Evolutionary conservation across 2,329 filamentous ascomycete species (phyloP).

Genomic region (Penicillium expansum): DNA sequence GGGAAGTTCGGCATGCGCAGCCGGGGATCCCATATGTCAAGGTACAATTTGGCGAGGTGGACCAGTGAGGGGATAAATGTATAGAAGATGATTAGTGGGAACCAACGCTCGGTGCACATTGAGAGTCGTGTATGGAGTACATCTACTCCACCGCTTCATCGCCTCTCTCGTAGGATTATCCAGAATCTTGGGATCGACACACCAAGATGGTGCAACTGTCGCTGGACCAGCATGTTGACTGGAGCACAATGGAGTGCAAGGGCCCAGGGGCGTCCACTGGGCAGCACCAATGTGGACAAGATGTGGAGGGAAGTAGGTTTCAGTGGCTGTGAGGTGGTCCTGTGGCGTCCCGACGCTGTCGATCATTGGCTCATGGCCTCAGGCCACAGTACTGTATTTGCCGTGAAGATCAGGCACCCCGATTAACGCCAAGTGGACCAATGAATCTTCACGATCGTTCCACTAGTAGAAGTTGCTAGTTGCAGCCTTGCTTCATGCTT

Average conservation of each 20-base stretch:
- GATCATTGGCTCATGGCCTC: constrained; percentile 1
- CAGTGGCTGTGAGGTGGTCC: background rate
- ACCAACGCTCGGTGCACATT: constrained; percentile 5
- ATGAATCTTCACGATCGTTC: background rate
- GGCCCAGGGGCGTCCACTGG: background rate
- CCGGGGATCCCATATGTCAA: constrained; percentile 13
- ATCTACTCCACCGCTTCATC: constrained; percentile 17
- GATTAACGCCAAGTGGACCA: background rate
- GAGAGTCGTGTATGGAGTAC: constrained; percentile 4
- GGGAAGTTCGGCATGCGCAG: background rate
- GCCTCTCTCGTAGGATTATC: background rate
- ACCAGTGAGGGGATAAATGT: constrained; percentile 7
- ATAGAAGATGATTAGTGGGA: constrained; percentile 12
- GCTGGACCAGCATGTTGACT: background rate
- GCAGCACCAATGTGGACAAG: background rate
- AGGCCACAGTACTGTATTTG: background rate
- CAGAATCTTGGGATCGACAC: background rate
- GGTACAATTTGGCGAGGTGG: constrained; percentile 5
- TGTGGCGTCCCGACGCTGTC: constrained; percentile 1
- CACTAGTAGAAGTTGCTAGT: background rate
- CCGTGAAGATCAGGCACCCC: background rate
- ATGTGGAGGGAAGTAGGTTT: constrained; percentile 1
- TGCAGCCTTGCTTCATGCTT: background rate
- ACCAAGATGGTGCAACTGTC: background rate
- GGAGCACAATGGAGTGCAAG: background rate